These are phyloP conservation scores for Ganoderma lucidum DNA, from an alignment of 1,284 basidiomycete species.

Conservation along the genomic window DNA sequence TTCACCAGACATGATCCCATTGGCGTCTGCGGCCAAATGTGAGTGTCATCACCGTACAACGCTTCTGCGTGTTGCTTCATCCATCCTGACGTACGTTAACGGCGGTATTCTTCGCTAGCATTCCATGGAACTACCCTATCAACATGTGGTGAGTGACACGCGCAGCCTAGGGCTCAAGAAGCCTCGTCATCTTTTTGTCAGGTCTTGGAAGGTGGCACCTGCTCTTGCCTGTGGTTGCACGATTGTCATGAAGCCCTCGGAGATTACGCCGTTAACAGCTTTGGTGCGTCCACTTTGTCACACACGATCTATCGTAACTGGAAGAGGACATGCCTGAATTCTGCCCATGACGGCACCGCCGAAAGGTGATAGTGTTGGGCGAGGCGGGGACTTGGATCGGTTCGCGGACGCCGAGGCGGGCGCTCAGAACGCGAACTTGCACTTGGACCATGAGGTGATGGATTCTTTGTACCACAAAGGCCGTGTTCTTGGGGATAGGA, in stretches of 20 bases:
- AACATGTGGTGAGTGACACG: conserved; percentile 75
- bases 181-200: conserved; percentile 38
- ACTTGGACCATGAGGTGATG: not conserved
- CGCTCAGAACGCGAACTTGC: not conserved
- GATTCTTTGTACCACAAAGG: not conserved
- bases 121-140: conserved; percentile 94
- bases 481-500: not conserved
- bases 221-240: conserved; percentile 90
- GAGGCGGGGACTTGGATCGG: not conserved
- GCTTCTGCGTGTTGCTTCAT: conserved; percentile 16
- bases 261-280: conserved; percentile 91
- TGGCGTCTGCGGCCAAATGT: conserved; percentile 94
- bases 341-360: no score
- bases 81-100: not conserved
- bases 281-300: conserved; percentile 57
- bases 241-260: conserved; percentile 93
- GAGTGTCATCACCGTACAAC: conserved; percentile 35
- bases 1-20: conserved; percentile 94
- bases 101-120: conserved; percentile 53
- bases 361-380: not conserved
- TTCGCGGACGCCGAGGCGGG: not conserved
- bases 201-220: conserved; percentile 92
- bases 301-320: not conserved
- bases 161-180: not conserved
- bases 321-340: not conserved